Evolutionary conservation across 139 green algal genomes (phyloP), one percentile per base, ranked within the genome.

Genomic region (Micractinium sp.): DNA sequence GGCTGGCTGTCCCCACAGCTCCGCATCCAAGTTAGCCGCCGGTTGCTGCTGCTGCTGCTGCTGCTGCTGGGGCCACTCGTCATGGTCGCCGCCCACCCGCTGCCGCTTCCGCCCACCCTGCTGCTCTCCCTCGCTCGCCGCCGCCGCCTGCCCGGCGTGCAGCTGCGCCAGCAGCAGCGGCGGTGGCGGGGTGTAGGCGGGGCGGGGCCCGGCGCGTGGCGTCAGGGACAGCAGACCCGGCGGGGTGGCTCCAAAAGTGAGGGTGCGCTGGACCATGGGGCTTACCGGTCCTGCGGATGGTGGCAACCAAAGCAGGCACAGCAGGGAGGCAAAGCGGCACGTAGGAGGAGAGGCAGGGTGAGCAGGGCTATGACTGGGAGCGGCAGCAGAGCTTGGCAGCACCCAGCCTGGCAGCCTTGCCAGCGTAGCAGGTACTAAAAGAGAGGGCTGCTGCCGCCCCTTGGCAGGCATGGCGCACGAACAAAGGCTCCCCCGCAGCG

Each of bases 221-320:
- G 73, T 29, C 73, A 36, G 35, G 81, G 31, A 20, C 14, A 31
- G 29, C 41, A 86, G 56, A 35, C 22, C 61, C 61, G 63, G 82
- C 23, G 82, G 82, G 23, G 82, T 38, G 36, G 27, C 36, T 2
- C 27, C 20, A n/a, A 87, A 77, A 41, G 31, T 60, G 25, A 85
- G 82, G 1, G 82, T 66, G 1, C 82, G 61, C 63, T 87, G 82
- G 13, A 87, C 82, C 23, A 87, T 36, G 0, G 82, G 82, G 63
- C 82, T 87, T 12, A 78, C 61, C 16, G 33, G 20, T 9, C 61
- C 82, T 87, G 82, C 82, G 9, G 47, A 9, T 9, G 9, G 9
- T 5, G 7, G 47, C 9, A 9, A 56, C 47, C 47, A 56, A 56
- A 56, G 47, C 47, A 56, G 47, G 47, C 47, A 9, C 47, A 56